Evolutionary conservation across 257 asterid genomes (phyloP), one percentile per base, ranked within the genome.

Genomic region (Solanum raphanifolium): DNA sequence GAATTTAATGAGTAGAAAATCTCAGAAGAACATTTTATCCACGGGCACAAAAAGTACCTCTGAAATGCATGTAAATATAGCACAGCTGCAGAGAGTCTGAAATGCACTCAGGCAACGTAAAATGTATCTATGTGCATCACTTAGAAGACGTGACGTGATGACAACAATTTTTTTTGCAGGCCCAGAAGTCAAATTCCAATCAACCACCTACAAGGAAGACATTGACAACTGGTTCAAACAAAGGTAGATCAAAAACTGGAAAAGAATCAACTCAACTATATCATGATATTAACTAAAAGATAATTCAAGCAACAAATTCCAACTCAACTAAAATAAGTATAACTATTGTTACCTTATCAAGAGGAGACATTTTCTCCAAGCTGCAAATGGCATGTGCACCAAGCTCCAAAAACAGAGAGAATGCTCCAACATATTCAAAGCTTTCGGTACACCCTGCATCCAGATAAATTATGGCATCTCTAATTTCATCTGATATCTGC

Each of bases 371-470:
- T 86, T 93, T 94, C 92, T 97, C 99, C 95, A 97, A 93, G 94
- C 98, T 94, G 91, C 98, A 96, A 86, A 97, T 93, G 72, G 96
- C 88, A 60, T 92, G 92, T 83, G 98, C 98, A 38, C 99, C 99
- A 29, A 97, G 95, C 94, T 97, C 98, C 91, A 96, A 87, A 86
- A 97, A 93, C 91, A 95, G 89, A 82, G 99, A 94, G 87, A 92
- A 94, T 16, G 97, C 98, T 46, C 98, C 99, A 25, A 96, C 88
- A 89, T 94, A 91, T 91, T 96, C 96, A 91, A 95, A 96, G 92
- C 98, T 93, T 92, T 96, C 99, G 1, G 98, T 89, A 90, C 94
- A 93, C 89, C 99, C 99, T 88, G 98, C 98, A 97, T 97, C 99
- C 91, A 96, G 90, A 88, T 95, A 97, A 43, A 97, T 89, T 87